Conservation (phyloP, 2,329 filamentous ascomycete species). For the Botrytis paeoniae region DNA sequence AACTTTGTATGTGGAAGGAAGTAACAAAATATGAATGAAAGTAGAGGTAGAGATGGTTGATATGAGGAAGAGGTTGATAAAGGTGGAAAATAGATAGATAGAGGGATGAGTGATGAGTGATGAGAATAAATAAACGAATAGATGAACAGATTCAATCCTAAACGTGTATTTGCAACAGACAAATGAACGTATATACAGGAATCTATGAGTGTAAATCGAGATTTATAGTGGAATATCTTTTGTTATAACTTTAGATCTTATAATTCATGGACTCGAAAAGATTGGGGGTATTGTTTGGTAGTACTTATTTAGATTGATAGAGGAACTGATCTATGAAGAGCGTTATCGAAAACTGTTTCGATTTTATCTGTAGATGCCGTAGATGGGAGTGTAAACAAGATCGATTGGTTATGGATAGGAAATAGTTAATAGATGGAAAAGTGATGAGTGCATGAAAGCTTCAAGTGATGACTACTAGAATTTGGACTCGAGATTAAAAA, state of each 20-base stretch:
- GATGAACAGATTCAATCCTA: neutral
- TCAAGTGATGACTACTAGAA: neutral
- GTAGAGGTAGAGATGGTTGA: neutral
- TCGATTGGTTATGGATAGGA: neutral
- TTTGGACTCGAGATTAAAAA: neutral
- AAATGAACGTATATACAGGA: rapidly evolving
- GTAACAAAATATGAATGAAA: neutral
- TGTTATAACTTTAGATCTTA: neutral
- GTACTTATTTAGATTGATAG: neutral
- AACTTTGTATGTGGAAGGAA: neutral
- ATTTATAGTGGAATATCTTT: neutral
- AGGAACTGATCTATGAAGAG: neutral
- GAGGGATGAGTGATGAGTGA: neutral
- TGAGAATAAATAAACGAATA: neutral
- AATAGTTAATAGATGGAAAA: neutral
- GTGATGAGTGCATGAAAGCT: neutral
- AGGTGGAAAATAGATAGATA: neutral
- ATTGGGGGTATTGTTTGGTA: neutral
- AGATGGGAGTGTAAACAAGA: neutral
- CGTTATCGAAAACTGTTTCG: neutral
- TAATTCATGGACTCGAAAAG: neutral
- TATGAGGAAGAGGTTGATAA: neutral
- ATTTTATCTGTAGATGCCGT: too few species aligned
- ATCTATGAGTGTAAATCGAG: neutral
- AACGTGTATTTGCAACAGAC: rapidly evolving